Base-by-base conservation (phyloP, 2,329 filamentous ascomycete genomes). In the Celoporthe dispersa region DNA sequence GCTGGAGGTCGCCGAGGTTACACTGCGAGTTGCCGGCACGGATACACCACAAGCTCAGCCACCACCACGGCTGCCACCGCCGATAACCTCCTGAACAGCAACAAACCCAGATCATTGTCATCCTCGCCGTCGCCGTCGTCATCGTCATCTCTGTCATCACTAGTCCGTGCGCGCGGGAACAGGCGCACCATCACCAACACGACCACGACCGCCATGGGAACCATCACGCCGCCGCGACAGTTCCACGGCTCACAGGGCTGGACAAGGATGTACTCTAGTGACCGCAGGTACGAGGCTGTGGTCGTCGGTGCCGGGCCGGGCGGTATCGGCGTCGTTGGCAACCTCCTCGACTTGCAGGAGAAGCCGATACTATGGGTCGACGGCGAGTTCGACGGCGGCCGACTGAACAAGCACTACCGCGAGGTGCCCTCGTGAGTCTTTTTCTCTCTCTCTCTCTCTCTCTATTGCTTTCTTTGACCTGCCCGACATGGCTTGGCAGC, bases 251-350 rank as follows among this genome's bases (percentile, higher is more conserved):
- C 65, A 9, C 65, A 68, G 22, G 68, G 65, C 37, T 72, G 70
- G 70, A 72, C 70, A 16, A 68, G 70, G 44, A 66, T 72, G 70
- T 72, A 72, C 33, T 72, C 70, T 6, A 70, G 68, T 31, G 70
- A 69, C 57, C 69, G 68, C 55, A 70, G 48, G 39, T 70, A 72
- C 62, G 71, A 74, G 55, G 68, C 74, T 14, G 70, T 76, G 31
- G 75, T 72, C 39, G 70, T 72, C 8, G 70, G 70, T n/a, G 70
- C 65, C 16, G 70, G 70, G 1, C 28, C 70, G 0, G 69, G 72
- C 59, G 88, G 88, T 68, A 83, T 90, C 68, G 88, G 87, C 3
- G 85, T 84, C 8, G 81, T 90, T 33, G 88, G 88, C n/a, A 89
- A 88, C 74, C 78, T 91, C 25, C 81, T 91, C 25, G 87, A 90